Evolutionary conservation across 75 land plant species (phyloP).

Genomic region (Picea glauca): DNA sequence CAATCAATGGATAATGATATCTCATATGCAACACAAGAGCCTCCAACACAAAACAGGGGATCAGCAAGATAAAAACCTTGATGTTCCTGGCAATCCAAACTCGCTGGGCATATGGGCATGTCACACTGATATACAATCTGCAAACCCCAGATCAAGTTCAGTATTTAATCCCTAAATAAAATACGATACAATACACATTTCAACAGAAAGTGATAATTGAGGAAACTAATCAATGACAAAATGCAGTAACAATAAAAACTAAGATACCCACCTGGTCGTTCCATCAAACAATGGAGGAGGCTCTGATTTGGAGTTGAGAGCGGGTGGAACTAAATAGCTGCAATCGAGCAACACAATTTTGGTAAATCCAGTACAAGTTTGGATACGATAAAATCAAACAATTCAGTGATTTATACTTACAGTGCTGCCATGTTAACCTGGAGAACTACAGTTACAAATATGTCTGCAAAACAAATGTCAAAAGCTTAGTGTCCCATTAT

Average conservation of each 20-base stretch:
- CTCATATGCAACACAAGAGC: neutral
- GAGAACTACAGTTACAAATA: neutral
- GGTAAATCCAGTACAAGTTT: neutral
- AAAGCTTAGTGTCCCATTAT: neutral
- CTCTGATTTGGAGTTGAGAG: constrained; percentile 39
- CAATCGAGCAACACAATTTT: neutral
- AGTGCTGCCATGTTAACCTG: neutral
- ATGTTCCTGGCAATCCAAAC: constrained; percentile 26
- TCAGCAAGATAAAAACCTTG: constrained; percentile 17
- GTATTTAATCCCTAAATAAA: neutral
- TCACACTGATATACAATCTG: constrained; percentile 23
- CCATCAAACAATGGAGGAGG: constrained; percentile 70
- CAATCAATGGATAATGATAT: neutral
- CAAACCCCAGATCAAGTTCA: neutral
- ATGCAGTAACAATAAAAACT: neutral
- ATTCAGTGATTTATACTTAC: neutral
- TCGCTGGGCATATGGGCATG: constrained; percentile 34
- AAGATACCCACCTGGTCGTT: constrained; percentile 39
- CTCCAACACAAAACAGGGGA: neutral
- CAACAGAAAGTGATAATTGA: neutral
- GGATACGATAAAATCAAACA: neutral
- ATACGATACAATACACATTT: neutral
- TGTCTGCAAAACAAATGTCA: neutral
- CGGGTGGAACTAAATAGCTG: constrained; percentile 16
- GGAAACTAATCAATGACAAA: neutral